Percentiles rank a stretch among this genome's conserved stretches.
Conservation (phyloP, 2,329 filamentous ascomycete genomes). For the Phyllosticta ampelicida region DNA sequence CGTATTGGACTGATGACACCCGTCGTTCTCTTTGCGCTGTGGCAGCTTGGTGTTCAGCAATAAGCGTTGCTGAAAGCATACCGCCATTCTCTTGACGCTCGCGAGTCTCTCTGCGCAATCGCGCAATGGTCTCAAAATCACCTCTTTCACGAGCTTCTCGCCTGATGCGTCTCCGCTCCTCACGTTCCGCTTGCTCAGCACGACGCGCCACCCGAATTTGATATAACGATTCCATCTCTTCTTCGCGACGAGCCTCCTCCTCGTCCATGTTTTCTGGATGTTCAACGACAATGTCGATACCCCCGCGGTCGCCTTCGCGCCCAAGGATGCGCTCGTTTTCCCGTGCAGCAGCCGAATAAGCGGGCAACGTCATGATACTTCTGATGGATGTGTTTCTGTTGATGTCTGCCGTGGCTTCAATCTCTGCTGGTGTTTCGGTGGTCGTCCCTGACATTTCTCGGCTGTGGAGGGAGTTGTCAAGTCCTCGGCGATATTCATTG, state of each 20-base stretch:
- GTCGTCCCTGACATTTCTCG: constrained; percentile 8
- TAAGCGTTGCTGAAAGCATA: constrained; percentile 32
- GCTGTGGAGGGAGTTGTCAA: constrained; percentile 13
- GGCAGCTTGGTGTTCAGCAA: constrained; percentile 50
- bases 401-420: constrained; percentile 7
- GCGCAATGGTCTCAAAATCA: constrained; percentile 58
- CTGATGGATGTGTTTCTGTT: constrained; percentile 75
- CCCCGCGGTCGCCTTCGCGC: constrained; percentile 80
- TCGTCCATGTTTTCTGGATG: constrained; percentile 70
- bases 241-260: constrained; percentile 66
- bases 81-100: constrained; percentile 14
- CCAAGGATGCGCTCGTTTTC: constrained; percentile 75
- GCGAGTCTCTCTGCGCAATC: constrained; percentile 35
- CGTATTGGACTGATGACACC: constrained; percentile 67
- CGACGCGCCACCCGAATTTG: constrained; percentile 75
- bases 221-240: constrained; percentile 88
- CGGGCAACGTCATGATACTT: constrained; percentile 87
- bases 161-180: constrained; percentile 59
- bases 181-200: constrained; percentile 63
- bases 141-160: constrained; percentile 62
- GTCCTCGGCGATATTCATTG: constrained; percentile 7
- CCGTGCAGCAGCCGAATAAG: constrained; percentile 63
- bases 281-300: constrained; percentile 84
- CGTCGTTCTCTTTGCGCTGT: constrained; percentile 53
- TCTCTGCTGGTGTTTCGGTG: constrained; percentile 14